Evolutionary conservation across 73 alveolate species (phyloP).

Genomic region (Uronychia binucleata): DNA sequence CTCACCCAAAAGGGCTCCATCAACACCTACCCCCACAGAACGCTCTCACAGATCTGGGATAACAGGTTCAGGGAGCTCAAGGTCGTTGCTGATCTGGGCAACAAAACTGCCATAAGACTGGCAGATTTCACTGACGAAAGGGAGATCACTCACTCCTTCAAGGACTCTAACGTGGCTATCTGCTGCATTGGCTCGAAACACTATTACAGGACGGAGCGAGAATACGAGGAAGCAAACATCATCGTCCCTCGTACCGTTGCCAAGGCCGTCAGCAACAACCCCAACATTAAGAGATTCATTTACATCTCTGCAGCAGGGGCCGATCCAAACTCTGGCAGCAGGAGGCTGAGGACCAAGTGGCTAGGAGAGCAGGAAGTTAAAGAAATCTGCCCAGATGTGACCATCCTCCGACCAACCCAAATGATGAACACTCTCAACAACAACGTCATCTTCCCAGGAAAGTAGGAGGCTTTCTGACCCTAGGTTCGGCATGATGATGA

Average conservation of each 20-base stretch:
- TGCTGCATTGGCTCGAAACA: conserved; percentile 47
- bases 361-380: conserved; percentile 66
- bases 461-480: conserved; percentile 26
- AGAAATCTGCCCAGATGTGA: conserved; percentile 60
- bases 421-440: conserved; percentile 34
- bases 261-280: conserved; percentile 50
- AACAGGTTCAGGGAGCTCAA: conserved; percentile 51
- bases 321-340: conserved; percentile 63
- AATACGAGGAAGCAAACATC: conserved; percentile 59
- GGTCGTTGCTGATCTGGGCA: conserved; percentile 54
- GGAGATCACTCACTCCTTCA: conserved; percentile 44
- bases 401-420: conserved; percentile 56
- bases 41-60: conserved; percentile 39
- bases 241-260: conserved; percentile 61
- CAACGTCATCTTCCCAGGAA: conserved; percentile 39
- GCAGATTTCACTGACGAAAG: conserved; percentile 59
- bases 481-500: conserved; percentile 34
- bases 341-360: conserved; percentile 69
- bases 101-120: conserved; percentile 42
- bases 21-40: conserved; percentile 53
- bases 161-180: conserved; percentile 51
- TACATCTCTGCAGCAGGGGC: conserved; percentile 74
- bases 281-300: conserved; percentile 51
- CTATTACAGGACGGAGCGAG: conserved; percentile 21
- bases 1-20: conserved; percentile 51